Evolutionary conservation across 768 basidiomycete genomes (phyloP), one percentile per base, ranked within the genome.

Genomic region (Lactarius hengduanensis): DNA sequence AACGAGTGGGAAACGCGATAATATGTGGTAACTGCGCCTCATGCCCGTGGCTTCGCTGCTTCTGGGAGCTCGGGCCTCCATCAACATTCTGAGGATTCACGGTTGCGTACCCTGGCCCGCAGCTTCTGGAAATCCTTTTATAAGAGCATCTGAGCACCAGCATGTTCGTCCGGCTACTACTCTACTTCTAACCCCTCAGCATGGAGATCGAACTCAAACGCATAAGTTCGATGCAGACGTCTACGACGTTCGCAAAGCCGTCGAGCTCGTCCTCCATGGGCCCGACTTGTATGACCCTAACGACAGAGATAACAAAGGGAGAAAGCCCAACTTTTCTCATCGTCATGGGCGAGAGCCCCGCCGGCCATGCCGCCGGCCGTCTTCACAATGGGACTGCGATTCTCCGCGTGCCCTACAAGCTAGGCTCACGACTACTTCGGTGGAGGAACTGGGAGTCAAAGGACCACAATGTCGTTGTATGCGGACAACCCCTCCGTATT

Each of bases 281-380:
- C 78, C 81, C 15, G 38, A 40, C 22, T 84, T 87, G 70, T 76
- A 76, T 69, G 71, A 76, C 50, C 75, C 78, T 6, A 71, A 74
- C 30, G 72, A 76, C 45, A 74, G 77, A 18, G 74, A 67, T 64
- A 75, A 20, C 59, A 58, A 62, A 71, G 76, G 45, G 4, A 61
- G 65, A 30, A 16, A 50, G 11, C 78, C 89, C 41, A 92, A 92
- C 68, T 92, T 92, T n/a, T 75, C 70, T 76, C 53, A 82, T 92
- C 61, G 71, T 59, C 20, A 77, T 92, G n/a, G 81, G 85, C 59
- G 71, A 76, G 61, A 81, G 80, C 67, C 76, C 76, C 0, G 80
- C 79, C 10, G n/a, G n/a, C n/a, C n/a, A n/a, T n/a, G n/a, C n/a
- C 0, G 80, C 79, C 10, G 84, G 84, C 4, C 78, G 84, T 18